Conservation (phyloP, 257 asterid species). For the Salvia miltiorrhiza region DNA sequence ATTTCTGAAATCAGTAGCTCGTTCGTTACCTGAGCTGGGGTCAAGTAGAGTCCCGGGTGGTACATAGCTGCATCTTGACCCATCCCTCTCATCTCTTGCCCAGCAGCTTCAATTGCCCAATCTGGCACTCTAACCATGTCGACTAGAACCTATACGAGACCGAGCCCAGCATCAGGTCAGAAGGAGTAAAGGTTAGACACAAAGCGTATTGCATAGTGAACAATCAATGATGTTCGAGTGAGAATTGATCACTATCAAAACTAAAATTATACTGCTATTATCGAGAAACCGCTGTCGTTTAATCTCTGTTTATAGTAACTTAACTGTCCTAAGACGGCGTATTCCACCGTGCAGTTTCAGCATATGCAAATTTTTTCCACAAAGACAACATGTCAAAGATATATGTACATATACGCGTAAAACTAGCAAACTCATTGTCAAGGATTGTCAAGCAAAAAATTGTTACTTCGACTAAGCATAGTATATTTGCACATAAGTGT, state of each 20-base stretch:
- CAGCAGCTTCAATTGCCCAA: conserved; percentile 98
- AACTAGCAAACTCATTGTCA: background rate
- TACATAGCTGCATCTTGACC: conserved; percentile 88
- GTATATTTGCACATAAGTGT: background rate
- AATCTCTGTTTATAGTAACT: background rate
- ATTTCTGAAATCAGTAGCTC: background rate
- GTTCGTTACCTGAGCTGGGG: conserved; percentile 77
- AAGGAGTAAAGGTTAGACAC: background rate
- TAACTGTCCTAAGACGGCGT: background rate
- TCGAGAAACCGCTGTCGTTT: too few species aligned
- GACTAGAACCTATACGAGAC: conserved; percentile 59
- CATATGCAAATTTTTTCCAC: background rate
- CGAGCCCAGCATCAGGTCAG: background rate
- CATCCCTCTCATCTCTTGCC: conserved; percentile 95
- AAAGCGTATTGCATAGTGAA: background rate
- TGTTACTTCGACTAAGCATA: background rate
- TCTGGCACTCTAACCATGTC: conserved; percentile 97
- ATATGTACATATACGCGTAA: background rate
- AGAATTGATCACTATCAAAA: background rate
- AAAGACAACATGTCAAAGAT: background rate
- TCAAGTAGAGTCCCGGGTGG: conserved; percentile 89
- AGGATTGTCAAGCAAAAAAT: background rate
- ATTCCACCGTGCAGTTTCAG: background rate
- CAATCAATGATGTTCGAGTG: background rate
- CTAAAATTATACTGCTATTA: background rate